Evolutionary conservation across 345 rosid species (phyloP).

Genomic region (Syzygium aromaticum): DNA sequence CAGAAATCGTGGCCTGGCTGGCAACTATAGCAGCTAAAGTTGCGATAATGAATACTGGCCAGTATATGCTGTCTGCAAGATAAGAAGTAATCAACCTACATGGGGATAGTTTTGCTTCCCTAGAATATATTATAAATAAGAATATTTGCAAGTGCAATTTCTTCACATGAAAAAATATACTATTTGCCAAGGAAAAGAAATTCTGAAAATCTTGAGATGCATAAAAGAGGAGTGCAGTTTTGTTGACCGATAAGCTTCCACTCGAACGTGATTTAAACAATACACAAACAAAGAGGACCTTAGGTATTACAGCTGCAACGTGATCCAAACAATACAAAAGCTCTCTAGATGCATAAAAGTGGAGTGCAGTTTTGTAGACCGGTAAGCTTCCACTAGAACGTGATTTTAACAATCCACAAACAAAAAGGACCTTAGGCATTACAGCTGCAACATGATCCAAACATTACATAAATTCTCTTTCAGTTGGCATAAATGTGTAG

Average conservation of each 20-base stretch:
- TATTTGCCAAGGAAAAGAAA: not conserved
- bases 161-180: not conserved
- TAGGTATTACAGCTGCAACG: not conserved
- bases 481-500: not conserved
- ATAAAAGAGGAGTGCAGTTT: not conserved
- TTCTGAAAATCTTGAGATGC: not conserved
- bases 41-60: conserved; percentile 66
- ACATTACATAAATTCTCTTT: not conserved
- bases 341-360: too few species aligned
- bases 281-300: not conserved
- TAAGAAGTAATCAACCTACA: not conserved
- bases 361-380: not conserved
- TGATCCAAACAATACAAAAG: not conserved
- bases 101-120: not conserved
- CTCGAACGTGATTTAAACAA: not conserved
- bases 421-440: not conserved
- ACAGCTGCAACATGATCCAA: not conserved
- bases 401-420: not conserved
- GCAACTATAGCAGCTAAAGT: conserved; percentile 71
- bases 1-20: conserved; percentile 77
- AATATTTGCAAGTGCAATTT: not conserved
- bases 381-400: not conserved
- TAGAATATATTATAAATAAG: not conserved
- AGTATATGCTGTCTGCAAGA: conserved; percentile 45
- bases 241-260: not conserved